A percentile compares a stretch with the other conserved stretches of the same genome.
These are phyloP conservation scores for Volvox reticuliferus DNA, from an alignment of 139 green algal species.

Conservation along the genomic window DNA sequence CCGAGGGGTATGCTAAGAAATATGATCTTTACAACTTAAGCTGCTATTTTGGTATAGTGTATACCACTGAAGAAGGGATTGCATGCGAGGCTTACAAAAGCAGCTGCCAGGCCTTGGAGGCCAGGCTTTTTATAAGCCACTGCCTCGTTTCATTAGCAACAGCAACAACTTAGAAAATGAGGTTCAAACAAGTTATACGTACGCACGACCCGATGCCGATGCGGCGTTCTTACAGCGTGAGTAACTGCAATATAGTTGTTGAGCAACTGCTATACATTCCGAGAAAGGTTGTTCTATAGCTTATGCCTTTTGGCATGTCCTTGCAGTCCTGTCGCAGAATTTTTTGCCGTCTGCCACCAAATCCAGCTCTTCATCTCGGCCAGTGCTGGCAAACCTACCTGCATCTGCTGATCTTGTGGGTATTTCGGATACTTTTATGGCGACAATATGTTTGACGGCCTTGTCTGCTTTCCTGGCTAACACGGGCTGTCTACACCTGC, in stretches of 20 bases:
- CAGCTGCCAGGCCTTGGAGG: background rate
- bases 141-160: background rate
- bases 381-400: constrained; percentile 6
- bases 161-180: background rate
- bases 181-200: background rate
- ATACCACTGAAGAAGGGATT: no score
- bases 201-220: background rate
- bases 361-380: background rate
- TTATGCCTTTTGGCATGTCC: background rate
- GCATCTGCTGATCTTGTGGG: constrained; percentile 2
- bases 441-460: background rate
- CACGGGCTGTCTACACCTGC: background rate
- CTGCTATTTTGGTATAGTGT: no score
- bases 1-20: no score
- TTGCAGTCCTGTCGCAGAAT: background rate
- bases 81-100: background rate
- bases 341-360: background rate
- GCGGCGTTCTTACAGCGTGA: constrained; percentile 18
- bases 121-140: background rate
- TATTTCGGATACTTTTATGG: background rate
- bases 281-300: background rate
- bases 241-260: no score
- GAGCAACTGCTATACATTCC: background rate
- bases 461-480: no score
- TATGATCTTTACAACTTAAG: no score